Evolutionary conservation across 768 basidiomycete genomes (phyloP), one percentile per base, ranked within the genome.

Genomic region (Hericium alpestre): DNA sequence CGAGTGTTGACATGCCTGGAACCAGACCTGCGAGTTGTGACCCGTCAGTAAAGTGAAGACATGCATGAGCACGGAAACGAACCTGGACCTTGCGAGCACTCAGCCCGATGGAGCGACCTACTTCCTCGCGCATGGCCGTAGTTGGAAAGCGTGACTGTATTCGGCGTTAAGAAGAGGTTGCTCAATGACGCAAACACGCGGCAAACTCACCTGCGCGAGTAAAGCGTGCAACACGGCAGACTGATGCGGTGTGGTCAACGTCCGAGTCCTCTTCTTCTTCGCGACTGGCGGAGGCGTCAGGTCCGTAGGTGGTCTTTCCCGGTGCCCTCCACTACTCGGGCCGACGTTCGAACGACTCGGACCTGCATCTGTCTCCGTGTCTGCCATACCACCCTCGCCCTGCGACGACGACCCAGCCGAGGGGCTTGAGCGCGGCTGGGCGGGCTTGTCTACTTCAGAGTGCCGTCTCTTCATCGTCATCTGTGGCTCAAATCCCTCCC

Each of bases 11-110:
- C 74, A 70, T 69, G 87, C 89, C 79, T 91, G 90, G 71, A 92
- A 92, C 90, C 90, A 92, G 63, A 92, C 90, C 90, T 92, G 65
- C 32, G 38, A 85, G 64, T 39, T 41, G 13, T 48, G 37, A 64
- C 57, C 54, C 46, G 55, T 61, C 47, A 60, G 25, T 57, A 25
- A 56, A 27, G 46, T 61, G 48, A 52, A n/a, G 25, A 32, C 46
- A 25, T 51, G 38, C 41, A 65, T 53, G 57, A 58, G 59, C 38
- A 53, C 10, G 47, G 38, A 18, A 32, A 76, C 85, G 66, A 64
- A 87, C 90, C 81, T 93, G 90, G 2, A 93, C 90, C 74, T 93
- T 90, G 41, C 90, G 80, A 50, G 90, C 89, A 67, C 89, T 91
- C 66, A 93, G 72, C n/a, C 90, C 90, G 62, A 93, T 93, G 38